Conservation (phyloP, 1,139 yeast genomes). For the Meyerozyma sp. region DNA sequence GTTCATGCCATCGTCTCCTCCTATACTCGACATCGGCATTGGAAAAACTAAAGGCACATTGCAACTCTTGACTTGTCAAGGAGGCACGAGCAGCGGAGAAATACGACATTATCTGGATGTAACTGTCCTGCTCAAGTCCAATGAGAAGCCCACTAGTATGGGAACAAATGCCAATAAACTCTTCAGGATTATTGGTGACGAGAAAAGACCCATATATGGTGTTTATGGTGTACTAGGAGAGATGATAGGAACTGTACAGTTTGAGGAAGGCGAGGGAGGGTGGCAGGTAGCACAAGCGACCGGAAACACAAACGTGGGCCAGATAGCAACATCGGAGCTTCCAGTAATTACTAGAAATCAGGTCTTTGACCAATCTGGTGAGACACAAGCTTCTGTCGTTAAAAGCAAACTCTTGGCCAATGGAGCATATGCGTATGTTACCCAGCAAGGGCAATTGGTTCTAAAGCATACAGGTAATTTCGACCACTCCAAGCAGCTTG, state of each 20-base stretch:
- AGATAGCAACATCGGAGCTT: not conserved
- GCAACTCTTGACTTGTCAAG: constrained; percentile 28
- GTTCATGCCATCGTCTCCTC: constrained; percentile 27
- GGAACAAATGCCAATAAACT: not conserved
- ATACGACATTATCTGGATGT: constrained; percentile 8
- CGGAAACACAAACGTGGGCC: not conserved
- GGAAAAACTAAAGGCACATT: constrained; percentile 2
- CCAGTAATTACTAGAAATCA: not conserved
- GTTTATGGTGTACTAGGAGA: not conserved
- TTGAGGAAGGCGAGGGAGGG: not conserved
- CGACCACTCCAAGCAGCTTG: not conserved
- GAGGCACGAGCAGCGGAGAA: constrained; percentile 37
- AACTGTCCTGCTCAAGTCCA: not conserved
- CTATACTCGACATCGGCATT: constrained; percentile 25
- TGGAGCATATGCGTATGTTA: not conserved
- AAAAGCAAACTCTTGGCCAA: not conserved
- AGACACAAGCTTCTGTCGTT: not conserved
- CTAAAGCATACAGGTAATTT: not conserved
- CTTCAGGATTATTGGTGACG: not conserved
- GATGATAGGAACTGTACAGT: not conserved
- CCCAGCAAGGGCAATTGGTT: not conserved
- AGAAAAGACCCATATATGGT: not conserved
- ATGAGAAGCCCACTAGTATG: not conserved
- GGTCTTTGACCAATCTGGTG: not conserved
- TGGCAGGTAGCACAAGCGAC: not conserved